Evolutionary conservation across 371 early-diverging fungal genomes (phyloP).

Genomic region (Fennellomyces sp.): DNA sequence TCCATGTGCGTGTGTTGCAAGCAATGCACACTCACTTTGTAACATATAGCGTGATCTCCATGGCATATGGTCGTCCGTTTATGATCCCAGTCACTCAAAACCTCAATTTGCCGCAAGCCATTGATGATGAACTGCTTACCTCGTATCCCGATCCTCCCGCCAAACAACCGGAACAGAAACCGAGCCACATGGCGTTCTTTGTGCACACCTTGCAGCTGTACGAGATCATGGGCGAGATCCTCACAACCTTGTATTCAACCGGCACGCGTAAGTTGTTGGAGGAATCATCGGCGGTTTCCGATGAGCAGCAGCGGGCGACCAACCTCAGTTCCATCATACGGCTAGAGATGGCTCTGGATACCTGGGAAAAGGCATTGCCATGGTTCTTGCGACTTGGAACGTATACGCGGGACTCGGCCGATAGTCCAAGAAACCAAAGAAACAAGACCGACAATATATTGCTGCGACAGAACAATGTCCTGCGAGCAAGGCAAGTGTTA

Average conservation of each 20-base stretch:
- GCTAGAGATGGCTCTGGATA: constrained; percentile 21
- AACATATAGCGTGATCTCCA: constrained; percentile 22
- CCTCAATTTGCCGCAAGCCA: constrained; percentile 17
- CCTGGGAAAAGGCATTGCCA: constrained; percentile 27
- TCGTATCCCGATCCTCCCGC: constrained; percentile 14
- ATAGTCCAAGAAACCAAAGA: constrained; percentile 1
- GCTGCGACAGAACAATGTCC: constrained; percentile 26
- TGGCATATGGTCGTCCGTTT: constrained; percentile 32
- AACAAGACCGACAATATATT: constrained; percentile 12
- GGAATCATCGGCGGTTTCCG: neutral
- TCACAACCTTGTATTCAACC: constrained; percentile 23
- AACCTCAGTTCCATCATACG: constrained; percentile 20
- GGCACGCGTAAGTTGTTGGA: constrained; percentile 11
- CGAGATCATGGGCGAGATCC: constrained; percentile 32
- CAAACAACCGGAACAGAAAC: constrained; percentile 22
- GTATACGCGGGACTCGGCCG: constrained; percentile 7
- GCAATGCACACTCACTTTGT: neutral
- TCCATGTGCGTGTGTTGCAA: neutral
- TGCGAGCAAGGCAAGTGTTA: constrained; percentile 21
- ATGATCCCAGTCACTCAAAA: constrained; percentile 28
- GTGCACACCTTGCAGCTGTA: constrained; percentile 25
- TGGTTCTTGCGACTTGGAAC: constrained; percentile 17
- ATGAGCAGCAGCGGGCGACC: constrained; percentile 14
- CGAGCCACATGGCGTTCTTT: constrained; percentile 29
- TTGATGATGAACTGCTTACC: constrained; percentile 28